Evolutionary conservation across 495 filamentous ascomycete genomes (phyloP), one percentile per base, ranked within the genome.

Genomic region (Bacidia gigantensis): DNA sequence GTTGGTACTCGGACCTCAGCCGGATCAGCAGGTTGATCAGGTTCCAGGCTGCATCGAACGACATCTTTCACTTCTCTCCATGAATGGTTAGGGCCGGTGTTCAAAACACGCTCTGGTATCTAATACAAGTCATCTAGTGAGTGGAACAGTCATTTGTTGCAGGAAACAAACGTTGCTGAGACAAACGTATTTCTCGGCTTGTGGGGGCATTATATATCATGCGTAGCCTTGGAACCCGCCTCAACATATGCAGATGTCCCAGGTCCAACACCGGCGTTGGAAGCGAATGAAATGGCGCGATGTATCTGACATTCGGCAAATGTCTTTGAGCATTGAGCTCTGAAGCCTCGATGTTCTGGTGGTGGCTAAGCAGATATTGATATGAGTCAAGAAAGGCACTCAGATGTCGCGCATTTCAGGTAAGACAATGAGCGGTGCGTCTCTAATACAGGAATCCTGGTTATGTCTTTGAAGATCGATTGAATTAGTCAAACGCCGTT

Each of bases 241-340:
- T 44, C 41, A 44, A 17, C 41, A 44, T 9, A 44, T 44, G 20
- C 41, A 44, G 20, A 44, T 50, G 29, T 50, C 25, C 47, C 47
- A 26, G 47, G 25, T 29, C 47, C 47, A 18, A 38, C 47, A 50
- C 24, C 47, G 32, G 18, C 25, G 47, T 11, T 26, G 25, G 47
- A 32, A 50, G 23, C n/a, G 17, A 11, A 35, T 9, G 25, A 35
- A 25, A 17, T 38, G 24, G 32, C 25, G 32, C 23, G 32, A 18
- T 18, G 17, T 12, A 21, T 50, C 26, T 25, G 47, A 38, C 47
- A 50, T 50, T 50, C 47, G 47, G 47, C 47, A 50, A 25, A 18
- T 18, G 41, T 35, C 29, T 35, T 35, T 35, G 29, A 35, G 5
- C 29, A 35, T 35, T 35, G 5, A 35, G 5, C 14, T 14, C 7